A percentile compares a stretch with the other conserved stretches of the same genome.
Conservation (phyloP, 371 early-diverging fungal species). For the Mortierella polycephala region DNA sequence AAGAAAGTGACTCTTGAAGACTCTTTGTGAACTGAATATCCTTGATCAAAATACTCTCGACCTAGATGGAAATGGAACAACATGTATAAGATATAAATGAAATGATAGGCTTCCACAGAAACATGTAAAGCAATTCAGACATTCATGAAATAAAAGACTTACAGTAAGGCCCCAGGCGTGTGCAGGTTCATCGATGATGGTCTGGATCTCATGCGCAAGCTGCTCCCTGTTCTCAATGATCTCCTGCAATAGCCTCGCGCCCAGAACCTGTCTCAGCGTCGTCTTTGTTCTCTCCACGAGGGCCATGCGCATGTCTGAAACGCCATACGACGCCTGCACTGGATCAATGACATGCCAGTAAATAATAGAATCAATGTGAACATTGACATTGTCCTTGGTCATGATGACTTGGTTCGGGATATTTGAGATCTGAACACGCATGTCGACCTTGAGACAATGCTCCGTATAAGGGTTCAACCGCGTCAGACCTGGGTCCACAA, state of each 20-base stretch:
- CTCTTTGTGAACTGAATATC: constrained; percentile 83
- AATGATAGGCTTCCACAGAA: background rate
- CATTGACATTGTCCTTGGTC: constrained; percentile 64
- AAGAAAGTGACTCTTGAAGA: constrained; percentile 83
- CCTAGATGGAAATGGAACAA: constrained; percentile 37
- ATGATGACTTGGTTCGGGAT: constrained; percentile 85
- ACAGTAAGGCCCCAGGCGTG: constrained; percentile 81
- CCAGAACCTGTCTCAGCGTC: constrained; percentile 77
- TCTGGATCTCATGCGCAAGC: constrained; percentile 84
- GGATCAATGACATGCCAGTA: constrained; percentile 90
- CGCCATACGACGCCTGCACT: constrained; percentile 80
- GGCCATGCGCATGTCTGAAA: constrained; percentile 78
- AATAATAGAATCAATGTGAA: constrained; percentile 85
- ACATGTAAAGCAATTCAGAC: background rate
- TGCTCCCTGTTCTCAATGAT: constrained; percentile 89
- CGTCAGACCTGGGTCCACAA: constrained; percentile 90
- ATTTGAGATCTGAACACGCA: constrained; percentile 80
- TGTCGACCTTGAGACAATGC: constrained; percentile 69
- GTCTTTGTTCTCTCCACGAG: constrained; percentile 84
- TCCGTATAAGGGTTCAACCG: constrained; percentile 84
- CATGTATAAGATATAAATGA: background rate
- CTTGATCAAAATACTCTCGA: constrained; percentile 88
- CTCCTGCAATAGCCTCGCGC: constrained; percentile 73
- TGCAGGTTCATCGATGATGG: constrained; percentile 80
- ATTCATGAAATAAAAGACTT: constrained; percentile 13